Evolutionary conservation across 108 stramenopile genomes (phyloP).

Genomic region (Craspedostauros australis): DNA sequence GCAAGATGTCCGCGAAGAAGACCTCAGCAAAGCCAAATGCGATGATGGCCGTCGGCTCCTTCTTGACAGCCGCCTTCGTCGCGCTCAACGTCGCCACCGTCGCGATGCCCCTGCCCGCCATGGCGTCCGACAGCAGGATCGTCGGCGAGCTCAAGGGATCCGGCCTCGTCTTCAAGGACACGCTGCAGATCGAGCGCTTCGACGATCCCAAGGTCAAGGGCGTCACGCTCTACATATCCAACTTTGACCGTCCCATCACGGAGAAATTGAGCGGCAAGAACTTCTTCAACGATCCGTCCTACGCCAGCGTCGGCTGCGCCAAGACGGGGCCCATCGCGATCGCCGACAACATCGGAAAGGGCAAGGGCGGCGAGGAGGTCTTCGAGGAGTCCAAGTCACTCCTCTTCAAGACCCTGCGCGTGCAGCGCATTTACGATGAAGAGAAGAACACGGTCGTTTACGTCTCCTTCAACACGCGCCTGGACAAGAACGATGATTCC

Average conservation of each 20-base stretch:
- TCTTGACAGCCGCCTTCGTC: too few species aligned
- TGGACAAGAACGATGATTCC: conserved; percentile 81
- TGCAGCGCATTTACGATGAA: conserved; percentile 78
- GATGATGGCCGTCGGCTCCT: too few species aligned
- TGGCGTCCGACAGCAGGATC: conserved; percentile 39
- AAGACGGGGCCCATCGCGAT: conserved; percentile 54
- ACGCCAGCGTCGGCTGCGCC: conserved; percentile 77
- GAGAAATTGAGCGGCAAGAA: conserved; percentile 59
- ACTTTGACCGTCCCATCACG: conserved; percentile 87
- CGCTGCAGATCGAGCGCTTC: conserved; percentile 67
- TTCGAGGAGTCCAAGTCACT: conserved; percentile 78
- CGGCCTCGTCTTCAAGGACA: conserved; percentile 88
- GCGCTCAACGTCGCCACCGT: too few species aligned
- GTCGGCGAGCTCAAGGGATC: conserved; percentile 70
- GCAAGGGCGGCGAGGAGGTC: conserved; percentile 75
- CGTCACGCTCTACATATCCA: conserved; percentile 81
- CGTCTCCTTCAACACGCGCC: conserved; percentile 81
- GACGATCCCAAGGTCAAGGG: conserved; percentile 81
- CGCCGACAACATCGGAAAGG: conserved; percentile 68
- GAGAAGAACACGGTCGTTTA: conserved; percentile 82
- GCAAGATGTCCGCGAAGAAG: too few species aligned
- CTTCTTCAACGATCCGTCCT: conserved; percentile 85
- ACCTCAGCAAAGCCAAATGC: too few species aligned
- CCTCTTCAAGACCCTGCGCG: conserved; percentile 81
- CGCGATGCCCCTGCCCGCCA: conserved; percentile 8